Base-by-base conservation (phyloP, 306 rosid species). In the Castanospermum australe region DNA sequence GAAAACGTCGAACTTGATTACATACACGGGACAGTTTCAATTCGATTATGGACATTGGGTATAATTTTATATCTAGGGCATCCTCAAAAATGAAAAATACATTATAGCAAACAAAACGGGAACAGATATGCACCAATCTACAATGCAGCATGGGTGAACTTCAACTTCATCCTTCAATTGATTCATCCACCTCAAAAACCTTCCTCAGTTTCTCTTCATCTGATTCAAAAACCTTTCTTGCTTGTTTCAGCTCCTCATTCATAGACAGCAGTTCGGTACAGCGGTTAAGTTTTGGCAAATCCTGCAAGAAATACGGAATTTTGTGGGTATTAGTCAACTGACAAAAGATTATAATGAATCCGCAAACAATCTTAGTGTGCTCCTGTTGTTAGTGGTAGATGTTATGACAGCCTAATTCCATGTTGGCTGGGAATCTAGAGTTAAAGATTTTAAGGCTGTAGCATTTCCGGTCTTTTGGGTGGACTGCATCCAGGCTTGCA, bases 231-330 rank as follows among this genome's bases (percentile, higher is more conserved):
- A 94, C 97, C 81, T 90, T 94, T 71, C 92, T 91, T 55, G 97
- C 98, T 80, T 94, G 97, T 84, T 94, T 92, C 81, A 94, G 90
- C 76, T 92, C 97, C 80, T 94, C 97, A 70, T 92, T 89, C 97
- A 94, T 91, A 14, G 97, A 90, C 63, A 94, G 75, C 89, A 92
- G 75, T 84, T 94, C 98, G 8, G 90, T 81, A 65, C 90, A 92
- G 0, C 97, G 97, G 84, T 94, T 92, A 20, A 86, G 93, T 77
- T 94, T 94, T 52, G 90, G 94, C 54, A 62, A 5, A 80, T 94
- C 98, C 98, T 94, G 85, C 79, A 36, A 42, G 5, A 32, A 17
- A 56, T 18, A 44, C 13, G 65, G 32, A 79, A 30, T 22, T 72
- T 33, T 17, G 54, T 82, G 38, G 38, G 51, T 12, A 56, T 60